Evolutionary conservation across 176 grass and related monocot genomes (phyloP).

Genomic region (Sorghum bicolor): DNA sequence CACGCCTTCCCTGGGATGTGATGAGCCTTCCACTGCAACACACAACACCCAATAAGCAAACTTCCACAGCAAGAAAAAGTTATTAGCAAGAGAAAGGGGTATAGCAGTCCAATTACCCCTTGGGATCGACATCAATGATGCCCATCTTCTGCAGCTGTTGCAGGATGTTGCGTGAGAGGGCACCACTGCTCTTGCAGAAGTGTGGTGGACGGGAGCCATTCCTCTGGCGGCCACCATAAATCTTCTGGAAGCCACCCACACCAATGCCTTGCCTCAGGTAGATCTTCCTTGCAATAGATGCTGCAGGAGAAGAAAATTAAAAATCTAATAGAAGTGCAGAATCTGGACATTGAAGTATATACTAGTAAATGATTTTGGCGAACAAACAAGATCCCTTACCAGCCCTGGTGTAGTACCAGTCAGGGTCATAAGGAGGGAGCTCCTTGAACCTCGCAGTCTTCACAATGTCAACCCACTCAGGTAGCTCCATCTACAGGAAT

Average conservation of each 20-base stretch:
- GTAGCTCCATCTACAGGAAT: constrained; percentile 53
- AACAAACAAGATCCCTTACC: constrained; percentile 22
- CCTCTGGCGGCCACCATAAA: constrained; percentile 62
- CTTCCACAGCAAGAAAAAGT: neutral
- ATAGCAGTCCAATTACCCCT: constrained; percentile 40
- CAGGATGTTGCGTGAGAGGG: constrained; percentile 52
- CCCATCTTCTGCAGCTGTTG: constrained; percentile 48
- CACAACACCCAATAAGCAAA: neutral
- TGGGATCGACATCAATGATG: constrained; percentile 50
- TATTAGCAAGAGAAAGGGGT: neutral
- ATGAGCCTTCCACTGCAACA: constrained; percentile 50
- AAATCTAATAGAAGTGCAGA: neutral
- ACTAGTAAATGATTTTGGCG: neutral
- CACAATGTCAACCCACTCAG: constrained; percentile 68
- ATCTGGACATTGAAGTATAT: neutral
- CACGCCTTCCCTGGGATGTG: constrained; percentile 54
- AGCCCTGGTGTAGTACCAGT: constrained; percentile 72
- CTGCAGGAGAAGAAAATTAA: constrained; percentile 22
- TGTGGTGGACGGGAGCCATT: constrained; percentile 46
- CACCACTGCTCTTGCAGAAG: constrained; percentile 68
- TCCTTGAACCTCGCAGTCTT: constrained; percentile 70
- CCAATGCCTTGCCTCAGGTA: constrained; percentile 60
- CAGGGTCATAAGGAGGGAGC: constrained; percentile 60
- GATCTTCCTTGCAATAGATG: constrained; percentile 58
- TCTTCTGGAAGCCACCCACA: constrained; percentile 72